Percentiles rank a stretch among this genome's conserved stretches.
Conservation (phyloP, 495 filamentous ascomycete species). For the Neurospora tetraspora region DNA sequence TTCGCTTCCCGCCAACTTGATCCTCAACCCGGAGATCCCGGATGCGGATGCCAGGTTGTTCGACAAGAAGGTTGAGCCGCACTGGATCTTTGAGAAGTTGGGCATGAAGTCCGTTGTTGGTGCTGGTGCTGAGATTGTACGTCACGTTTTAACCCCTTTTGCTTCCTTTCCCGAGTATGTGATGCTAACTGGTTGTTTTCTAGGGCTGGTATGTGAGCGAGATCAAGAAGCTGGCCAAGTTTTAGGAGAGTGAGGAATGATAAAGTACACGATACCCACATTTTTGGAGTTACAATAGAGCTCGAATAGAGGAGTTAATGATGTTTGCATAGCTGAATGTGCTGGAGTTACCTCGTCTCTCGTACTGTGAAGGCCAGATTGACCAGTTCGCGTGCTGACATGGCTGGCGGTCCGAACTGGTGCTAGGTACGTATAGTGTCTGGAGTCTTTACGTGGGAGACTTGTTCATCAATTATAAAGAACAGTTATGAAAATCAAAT, state of each 20-base stretch:
- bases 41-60: slow-evolving; percentile 39
- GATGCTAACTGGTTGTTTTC: neutral
- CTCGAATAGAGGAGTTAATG: neutral
- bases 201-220: neutral
- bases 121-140: neutral
- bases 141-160: neutral
- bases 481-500: neutral
- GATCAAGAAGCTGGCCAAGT: neutral
- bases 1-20: slow-evolving; percentile 32
- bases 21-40: slow-evolving; percentile 42
- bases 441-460: neutral
- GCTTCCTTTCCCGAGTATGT: neutral
- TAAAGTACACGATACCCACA: neutral
- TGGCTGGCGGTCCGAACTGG: neutral
- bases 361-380: neutral
- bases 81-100: slow-evolving; percentile 25
- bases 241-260: neutral
- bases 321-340: neutral
- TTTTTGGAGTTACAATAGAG: neutral
- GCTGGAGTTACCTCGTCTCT: neutral
- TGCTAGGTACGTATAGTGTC: neutral
- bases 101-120: slow-evolving; percentile 26
- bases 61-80: slow-evolving; percentile 25
- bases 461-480: neutral
- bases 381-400: neutral